These are phyloP conservation scores for Ilyonectria robusta DNA, from an alignment of 2,329 filamentous ascomycete genomes.

Conservation along the genomic window DNA sequence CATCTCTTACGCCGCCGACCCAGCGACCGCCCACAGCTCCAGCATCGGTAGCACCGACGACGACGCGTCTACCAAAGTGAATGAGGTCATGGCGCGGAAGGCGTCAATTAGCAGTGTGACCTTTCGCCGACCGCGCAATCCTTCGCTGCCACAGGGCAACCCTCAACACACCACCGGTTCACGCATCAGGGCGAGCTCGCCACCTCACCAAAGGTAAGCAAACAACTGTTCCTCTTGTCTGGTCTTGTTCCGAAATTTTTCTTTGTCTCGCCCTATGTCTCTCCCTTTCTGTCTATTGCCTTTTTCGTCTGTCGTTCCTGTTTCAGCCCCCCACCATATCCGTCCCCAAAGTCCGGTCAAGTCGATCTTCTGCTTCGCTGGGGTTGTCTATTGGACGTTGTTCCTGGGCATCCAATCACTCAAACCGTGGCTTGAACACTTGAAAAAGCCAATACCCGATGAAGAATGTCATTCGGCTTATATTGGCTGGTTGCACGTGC, in stretches of 20 bases:
- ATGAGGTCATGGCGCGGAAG: constrained; percentile 57
- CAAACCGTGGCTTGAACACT: not conserved
- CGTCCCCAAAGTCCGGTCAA: not conserved
- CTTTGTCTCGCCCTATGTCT: not conserved
- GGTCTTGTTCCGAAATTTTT: not conserved
- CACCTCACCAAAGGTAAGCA: constrained; percentile 63
- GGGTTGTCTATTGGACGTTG: not conserved
- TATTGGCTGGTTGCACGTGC: constrained; percentile 2
- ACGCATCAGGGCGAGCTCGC: constrained; percentile 63
- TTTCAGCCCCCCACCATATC: constrained; percentile 15
- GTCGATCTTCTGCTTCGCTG: not conserved
- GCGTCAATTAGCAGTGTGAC: constrained; percentile 64
- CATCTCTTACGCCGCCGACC: constrained; percentile 54
- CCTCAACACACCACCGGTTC: constrained; percentile 61
- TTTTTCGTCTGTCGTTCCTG: constrained; percentile 7
- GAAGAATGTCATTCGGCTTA: not conserved
- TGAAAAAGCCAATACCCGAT: not conserved
- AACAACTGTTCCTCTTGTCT: constrained; percentile 8
- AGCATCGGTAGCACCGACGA: constrained; percentile 47
- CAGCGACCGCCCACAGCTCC: constrained; percentile 44
- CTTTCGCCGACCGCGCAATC: constrained; percentile 61
- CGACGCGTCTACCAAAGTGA: constrained; percentile 32
- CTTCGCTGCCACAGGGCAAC: constrained; percentile 62
- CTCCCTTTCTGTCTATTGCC: constrained; percentile 5
- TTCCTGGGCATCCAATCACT: not conserved